A percentile compares a stretch with the other conserved stretches of the same genome.
Evolutionary conservation across 768 basidiomycete species (phyloP).

Genomic region (Lentinula detonsa): DNA sequence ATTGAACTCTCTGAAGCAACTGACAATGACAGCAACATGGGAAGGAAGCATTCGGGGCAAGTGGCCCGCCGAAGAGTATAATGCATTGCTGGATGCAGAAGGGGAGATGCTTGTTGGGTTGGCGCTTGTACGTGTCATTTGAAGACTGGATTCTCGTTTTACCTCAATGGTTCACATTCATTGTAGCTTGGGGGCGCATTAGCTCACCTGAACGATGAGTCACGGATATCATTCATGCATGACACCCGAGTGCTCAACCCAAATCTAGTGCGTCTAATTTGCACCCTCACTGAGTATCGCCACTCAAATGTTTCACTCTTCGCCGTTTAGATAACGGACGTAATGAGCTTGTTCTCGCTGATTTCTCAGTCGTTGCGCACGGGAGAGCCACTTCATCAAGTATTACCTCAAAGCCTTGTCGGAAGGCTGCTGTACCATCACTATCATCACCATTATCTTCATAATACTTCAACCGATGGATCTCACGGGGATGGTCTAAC

Average conservation of each 20-base stretch:
- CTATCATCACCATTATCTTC: conserved; percentile 7
- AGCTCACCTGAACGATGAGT: conserved; percentile 31
- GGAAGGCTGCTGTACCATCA: conserved; percentile 41
- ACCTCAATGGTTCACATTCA: background rate
- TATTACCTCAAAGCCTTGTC: conserved; percentile 32
- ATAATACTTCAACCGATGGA: background rate
- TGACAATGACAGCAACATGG: conserved; percentile 35
- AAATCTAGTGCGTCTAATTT: conserved; percentile 34
- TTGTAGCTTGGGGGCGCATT: conserved; percentile 34
- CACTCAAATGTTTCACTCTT: conserved; percentile 8
- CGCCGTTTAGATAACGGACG: conserved; percentile 28
- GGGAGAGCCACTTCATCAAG: conserved; percentile 37
- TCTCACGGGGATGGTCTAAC: background rate
- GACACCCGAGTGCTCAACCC: conserved; percentile 48
- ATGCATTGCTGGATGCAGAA: conserved; percentile 31
- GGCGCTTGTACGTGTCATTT: conserved; percentile 23
- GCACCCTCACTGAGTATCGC: background rate
- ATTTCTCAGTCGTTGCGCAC: conserved; percentile 39
- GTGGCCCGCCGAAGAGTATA: conserved; percentile 47
- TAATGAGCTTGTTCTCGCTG: conserved; percentile 35
- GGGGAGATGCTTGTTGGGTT: conserved; percentile 32
- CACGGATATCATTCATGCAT: conserved; percentile 33
- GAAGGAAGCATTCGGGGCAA: conserved; percentile 45
- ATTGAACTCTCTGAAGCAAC: conserved; percentile 23
- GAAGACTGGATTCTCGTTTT: conserved; percentile 11